Base-by-base conservation (phyloP, 148 eudicot species). In the Heliosperma pusillum region DNA sequence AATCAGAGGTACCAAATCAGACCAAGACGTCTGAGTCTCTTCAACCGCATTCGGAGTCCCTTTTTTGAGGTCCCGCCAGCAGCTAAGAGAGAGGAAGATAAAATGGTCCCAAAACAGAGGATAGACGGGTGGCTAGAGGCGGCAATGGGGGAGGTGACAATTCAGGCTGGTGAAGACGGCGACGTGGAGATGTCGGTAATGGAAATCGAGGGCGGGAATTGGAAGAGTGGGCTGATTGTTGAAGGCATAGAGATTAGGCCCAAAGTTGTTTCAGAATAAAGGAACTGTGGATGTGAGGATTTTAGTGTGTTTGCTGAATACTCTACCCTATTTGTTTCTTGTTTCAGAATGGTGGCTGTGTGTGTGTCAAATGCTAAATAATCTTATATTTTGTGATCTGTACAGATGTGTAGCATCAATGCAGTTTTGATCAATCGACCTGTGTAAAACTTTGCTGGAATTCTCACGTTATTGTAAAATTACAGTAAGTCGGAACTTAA, bases 161-260 rank as follows among this genome's bases (percentile, higher is more conserved):
- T 72, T 17, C 15, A 67, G 2, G 64, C 30, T 15, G 91, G 59
- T 0, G 86, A 81, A 11, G 86, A 77, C 3, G 77, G 70, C 50
- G 85, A 82, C 13, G 78, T 85, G 15, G 82, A 84, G 72, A 80
- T 92, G 77, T 57, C 73, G 17, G 57, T 90, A 20, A 40, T 74
- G 76, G 90, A 86, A 75, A 76, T 74, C 10, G 72, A 70, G 22
- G 73, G 19, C 4, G 80, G 80, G 12, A 63, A 74, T 30, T 76
- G 88, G 85, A 88, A 87, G 76, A 55, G 78, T 36, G 95, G 91
- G 0, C 77, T 92, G 29, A 8, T 85, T 67, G 70, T 92, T 24
- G 81, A 90, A 80, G 95, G 97, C 10, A 77, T 92, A 63, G 93
- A 90, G 79, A 60, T 90, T 21, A 80, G 94, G 70, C 91, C 97